These are phyloP conservation scores for Agaricus subrufescens DNA, from an alignment of 768 basidiomycete species.

Conservation along the genomic window DNA sequence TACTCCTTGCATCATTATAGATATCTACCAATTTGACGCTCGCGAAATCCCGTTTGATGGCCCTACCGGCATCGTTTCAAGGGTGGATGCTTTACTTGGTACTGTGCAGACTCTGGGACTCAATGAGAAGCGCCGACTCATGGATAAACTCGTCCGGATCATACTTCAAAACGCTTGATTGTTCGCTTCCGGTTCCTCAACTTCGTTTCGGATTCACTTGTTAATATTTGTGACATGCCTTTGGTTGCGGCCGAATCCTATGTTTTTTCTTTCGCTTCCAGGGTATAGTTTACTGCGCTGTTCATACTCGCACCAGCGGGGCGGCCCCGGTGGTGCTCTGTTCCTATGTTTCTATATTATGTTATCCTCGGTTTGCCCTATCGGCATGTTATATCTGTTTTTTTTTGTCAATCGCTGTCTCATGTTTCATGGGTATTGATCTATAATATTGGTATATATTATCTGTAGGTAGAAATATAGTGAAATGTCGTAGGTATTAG, in stretches of 20 bases:
- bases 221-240: too few species aligned
- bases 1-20: conserved; percentile 26
- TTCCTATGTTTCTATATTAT: conserved; percentile 1
- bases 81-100: conserved; percentile 56
- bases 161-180: conserved; percentile 46
- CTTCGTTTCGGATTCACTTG: background rate
- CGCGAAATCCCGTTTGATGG: conserved; percentile 74
- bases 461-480: too few species aligned
- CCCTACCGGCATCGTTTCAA: conserved; percentile 60
- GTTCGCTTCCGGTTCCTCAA: background rate
- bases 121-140: conserved; percentile 45
- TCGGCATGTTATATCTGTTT: background rate
- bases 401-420: background rate
- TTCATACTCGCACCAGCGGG: background rate
- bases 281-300: background rate
- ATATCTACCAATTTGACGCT: conserved; percentile 72
- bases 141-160: conserved; percentile 58
- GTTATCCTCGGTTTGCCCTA: background rate
- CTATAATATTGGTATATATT: too few species aligned
- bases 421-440: background rate
- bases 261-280: background rate
- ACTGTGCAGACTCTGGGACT: conserved; percentile 40
- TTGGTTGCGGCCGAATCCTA: background rate
- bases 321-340: background rate
- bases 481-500: background rate